phyloP scores from a whole-genome alignment of 2,329 filamentous ascomycete genomes.

The Lecanicillium sp. region DNA sequence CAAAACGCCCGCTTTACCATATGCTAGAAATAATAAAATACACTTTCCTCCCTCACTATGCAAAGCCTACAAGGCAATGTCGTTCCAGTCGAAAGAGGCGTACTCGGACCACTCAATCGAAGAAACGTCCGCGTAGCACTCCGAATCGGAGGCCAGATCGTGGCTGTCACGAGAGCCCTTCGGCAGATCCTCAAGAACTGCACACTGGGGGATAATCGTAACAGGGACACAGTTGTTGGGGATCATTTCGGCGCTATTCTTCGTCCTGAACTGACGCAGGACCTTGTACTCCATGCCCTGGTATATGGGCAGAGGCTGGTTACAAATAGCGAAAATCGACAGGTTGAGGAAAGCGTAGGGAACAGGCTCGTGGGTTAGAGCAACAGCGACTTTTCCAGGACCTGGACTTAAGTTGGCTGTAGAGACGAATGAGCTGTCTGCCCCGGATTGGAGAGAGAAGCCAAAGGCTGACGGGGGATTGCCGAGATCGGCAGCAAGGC shows the following conservation, averaged over 20 bases:
- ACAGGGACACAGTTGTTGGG: slow-evolving; percentile 27
- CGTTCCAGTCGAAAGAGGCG: not conserved
- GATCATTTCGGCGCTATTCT: slow-evolving; percentile 11
- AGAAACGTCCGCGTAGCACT: slow-evolving; percentile 26
- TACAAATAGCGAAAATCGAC: slow-evolving; percentile 28
- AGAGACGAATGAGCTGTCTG: slow-evolving; percentile 19
- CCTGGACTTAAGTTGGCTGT: slow-evolving; percentile 14
- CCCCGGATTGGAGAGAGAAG: slow-evolving; percentile 15
- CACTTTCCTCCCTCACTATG: too few species aligned
- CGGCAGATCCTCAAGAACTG: slow-evolving; percentile 19
- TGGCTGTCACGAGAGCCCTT: slow-evolving; percentile 22
- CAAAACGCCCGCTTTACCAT: too few species aligned
- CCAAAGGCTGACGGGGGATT: slow-evolving; percentile 23
- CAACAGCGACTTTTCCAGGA: slow-evolving; percentile 19
- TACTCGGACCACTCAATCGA: slow-evolving; percentile 26
- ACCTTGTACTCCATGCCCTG: slow-evolving; percentile 17
- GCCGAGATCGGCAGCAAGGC: slow-evolving; percentile 25
- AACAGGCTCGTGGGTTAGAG: slow-evolving; percentile 18
- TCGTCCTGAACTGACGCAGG: slow-evolving; percentile 20
- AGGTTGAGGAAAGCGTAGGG: slow-evolving; percentile 17
- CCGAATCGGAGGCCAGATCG: slow-evolving; percentile 19
- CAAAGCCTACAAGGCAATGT: too few species aligned
- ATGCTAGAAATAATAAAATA: too few species aligned
- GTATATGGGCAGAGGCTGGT: slow-evolving; percentile 25
- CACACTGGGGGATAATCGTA: slow-evolving; percentile 28